Conservation (phyloP, 2,329 filamentous ascomycete genomes). For the Xylariomycetidae sp. region DNA sequence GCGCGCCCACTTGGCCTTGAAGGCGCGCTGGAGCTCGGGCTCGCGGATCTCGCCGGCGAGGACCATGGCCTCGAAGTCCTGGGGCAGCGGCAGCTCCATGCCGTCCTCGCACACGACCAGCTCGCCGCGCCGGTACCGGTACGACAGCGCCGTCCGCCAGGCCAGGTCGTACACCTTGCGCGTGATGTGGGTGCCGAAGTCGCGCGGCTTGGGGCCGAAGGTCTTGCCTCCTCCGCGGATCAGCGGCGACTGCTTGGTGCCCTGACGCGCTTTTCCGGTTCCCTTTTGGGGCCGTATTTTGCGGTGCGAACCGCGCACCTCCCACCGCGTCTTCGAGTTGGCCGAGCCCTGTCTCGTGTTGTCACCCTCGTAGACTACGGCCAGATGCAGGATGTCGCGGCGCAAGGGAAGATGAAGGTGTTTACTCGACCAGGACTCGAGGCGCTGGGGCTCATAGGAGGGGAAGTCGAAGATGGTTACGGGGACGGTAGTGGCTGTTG, state of each 20-base stretch:
- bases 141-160: conserved; percentile 89
- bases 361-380: conserved; percentile 90
- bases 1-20: conserved; percentile 57
- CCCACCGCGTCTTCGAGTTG: conserved; percentile 71
- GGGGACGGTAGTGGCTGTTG: conserved; percentile 59
- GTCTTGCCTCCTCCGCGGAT: conserved; percentile 80
- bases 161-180: conserved; percentile 92
- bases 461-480: conserved; percentile 90
- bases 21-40: conserved; percentile 48
- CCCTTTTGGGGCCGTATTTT: conserved; percentile 90
- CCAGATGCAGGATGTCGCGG: conserved; percentile 86
- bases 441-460: conserved; percentile 73
- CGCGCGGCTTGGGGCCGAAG: conserved; percentile 85
- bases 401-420: conserved; percentile 85
- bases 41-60: conserved; percentile 32
- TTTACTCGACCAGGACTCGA: conserved; percentile 73
- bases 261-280: conserved; percentile 71
- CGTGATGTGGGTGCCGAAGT: conserved; percentile 80
- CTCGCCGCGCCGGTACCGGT: conserved; percentile 83
- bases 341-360: conserved; percentile 82
- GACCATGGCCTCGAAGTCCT: conserved; percentile 42
- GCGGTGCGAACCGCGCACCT: conserved; percentile 76
- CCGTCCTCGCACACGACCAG: conserved; percentile 78
- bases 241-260: conserved; percentile 77
- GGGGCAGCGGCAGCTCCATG: conserved; percentile 59